phyloP scores from a whole-genome alignment of 2,329 filamentous ascomycete species.

The Paraphaeosphaeria sporulosa region DNA sequence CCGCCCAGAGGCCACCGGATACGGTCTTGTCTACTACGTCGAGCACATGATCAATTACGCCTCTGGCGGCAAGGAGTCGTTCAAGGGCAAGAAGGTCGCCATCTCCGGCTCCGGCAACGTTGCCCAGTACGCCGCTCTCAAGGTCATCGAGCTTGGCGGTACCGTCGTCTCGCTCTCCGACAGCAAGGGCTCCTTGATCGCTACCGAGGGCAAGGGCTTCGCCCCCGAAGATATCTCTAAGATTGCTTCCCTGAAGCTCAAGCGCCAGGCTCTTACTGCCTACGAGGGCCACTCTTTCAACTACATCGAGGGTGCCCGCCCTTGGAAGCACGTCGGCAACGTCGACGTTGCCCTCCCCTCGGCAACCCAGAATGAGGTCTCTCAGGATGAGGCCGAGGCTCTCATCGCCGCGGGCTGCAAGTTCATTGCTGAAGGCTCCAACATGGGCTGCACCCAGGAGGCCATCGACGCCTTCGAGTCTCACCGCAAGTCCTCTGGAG shows the following conservation, averaged over 20 bases:
- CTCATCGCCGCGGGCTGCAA: conserved; percentile 78
- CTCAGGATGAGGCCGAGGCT: conserved; percentile 83
- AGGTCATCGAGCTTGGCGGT: conserved; percentile 93
- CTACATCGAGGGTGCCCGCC: conserved; percentile 86
- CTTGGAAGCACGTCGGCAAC: conserved; percentile 88
- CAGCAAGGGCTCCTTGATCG: conserved; percentile 84
- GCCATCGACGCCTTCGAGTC: conserved; percentile 94
- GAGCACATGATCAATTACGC: conserved; percentile 74
- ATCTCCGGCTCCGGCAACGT: conserved; percentile 98
- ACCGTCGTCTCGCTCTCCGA: conserved; percentile 93
- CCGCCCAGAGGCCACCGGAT: conserved; percentile 95
- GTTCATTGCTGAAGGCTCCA: conserved; percentile 95
- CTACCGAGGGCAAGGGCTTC: conserved; percentile 74
- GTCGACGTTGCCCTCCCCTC: conserved; percentile 92
- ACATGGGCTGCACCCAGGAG: conserved; percentile 98
- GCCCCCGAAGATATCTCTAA: conserved; percentile 78
- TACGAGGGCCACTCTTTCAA: conserved; percentile 76
- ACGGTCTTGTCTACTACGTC: conserved; percentile 82
- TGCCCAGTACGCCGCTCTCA: conserved; percentile 95
- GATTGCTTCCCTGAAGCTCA: conserved; percentile 86
- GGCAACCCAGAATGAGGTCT: conserved; percentile 98
- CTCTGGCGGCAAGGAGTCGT: conserved; percentile 77
- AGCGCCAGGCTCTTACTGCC: conserved; percentile 81
- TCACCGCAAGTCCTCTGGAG: conserved; percentile 72
- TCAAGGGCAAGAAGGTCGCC: conserved; percentile 90